phyloP scores from a whole-genome alignment of 139 green algal genomes.

The Spirogloea muscicola region DNA sequence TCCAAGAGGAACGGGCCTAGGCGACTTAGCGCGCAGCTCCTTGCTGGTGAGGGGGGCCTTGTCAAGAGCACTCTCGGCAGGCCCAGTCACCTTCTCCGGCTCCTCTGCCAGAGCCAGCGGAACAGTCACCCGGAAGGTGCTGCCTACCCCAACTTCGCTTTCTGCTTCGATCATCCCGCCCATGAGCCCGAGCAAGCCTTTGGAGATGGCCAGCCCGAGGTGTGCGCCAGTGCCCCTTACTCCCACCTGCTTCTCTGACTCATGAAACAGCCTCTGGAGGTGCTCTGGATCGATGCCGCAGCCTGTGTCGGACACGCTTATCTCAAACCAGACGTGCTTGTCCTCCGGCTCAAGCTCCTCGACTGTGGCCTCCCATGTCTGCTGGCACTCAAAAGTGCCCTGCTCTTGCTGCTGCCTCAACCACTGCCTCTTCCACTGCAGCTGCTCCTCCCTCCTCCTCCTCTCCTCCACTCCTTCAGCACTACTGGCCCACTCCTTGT shows the following conservation, averaged over 20 bases:
- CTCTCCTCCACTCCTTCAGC: neutral
- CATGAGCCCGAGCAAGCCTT: constrained; percentile 56
- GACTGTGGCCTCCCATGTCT: neutral
- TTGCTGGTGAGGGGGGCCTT: too few relatives aligned
- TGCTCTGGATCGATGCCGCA: constrained; percentile 17
- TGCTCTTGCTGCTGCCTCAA: constrained; percentile 3
- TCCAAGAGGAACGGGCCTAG: too few relatives aligned
- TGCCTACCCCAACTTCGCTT: constrained; percentile 12
- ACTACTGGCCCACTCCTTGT: neutral
- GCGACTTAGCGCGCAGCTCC: too few relatives aligned
- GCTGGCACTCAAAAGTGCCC: constrained; percentile 4
- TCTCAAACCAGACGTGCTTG: constrained; percentile 22
- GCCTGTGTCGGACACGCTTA: constrained; percentile 26
- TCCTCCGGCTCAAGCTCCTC: neutral
- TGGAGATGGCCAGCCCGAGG: constrained; percentile 50
- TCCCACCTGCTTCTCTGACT: neutral
- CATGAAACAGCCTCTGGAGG: neutral
- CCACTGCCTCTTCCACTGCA: neutral
- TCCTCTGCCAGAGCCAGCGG: neutral
- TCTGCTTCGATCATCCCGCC: constrained; percentile 45
- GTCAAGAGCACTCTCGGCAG: too few relatives aligned
- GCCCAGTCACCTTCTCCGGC: constrained; percentile 16
- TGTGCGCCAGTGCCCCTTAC: constrained; percentile 55
- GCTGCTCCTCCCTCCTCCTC: neutral
- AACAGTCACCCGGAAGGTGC: constrained; percentile 6